Conservation (phyloP, 1,139 yeast genomes). For the Geotrichum histeridarum region DNA sequence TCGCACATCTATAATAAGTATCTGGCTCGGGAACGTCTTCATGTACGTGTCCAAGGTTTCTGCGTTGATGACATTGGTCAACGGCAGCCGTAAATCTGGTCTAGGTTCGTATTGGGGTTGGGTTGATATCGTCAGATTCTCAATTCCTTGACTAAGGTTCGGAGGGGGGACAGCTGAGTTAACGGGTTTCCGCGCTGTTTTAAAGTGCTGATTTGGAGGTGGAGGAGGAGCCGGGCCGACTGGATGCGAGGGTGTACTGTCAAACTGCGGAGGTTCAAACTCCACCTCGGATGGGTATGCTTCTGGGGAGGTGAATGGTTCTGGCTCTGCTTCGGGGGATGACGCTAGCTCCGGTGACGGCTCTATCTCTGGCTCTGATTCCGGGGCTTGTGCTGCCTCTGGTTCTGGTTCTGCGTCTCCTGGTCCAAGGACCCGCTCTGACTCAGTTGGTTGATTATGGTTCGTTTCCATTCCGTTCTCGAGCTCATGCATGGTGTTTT, state of each 20-base stretch:
- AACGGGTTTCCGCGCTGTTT: not conserved
- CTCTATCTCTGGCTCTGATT: not conserved
- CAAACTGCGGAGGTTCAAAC: not conserved
- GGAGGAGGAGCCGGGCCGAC: not conserved
- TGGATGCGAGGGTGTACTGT: not conserved
- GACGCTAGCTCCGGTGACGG: not conserved
- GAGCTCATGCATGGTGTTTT: constrained; percentile 6
- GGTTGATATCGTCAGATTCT: not conserved
- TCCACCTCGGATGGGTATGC: not conserved
- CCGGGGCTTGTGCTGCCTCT: not conserved
- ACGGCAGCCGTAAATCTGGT: constrained; percentile 28
- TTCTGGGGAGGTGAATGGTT: not conserved
- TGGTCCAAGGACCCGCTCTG: too few species aligned
- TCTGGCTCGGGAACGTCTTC: constrained; percentile 25
- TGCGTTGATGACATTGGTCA: constrained; percentile 32
- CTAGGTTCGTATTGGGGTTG: constrained; percentile 1
- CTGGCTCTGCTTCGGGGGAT: not conserved
- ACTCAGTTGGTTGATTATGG: not conserved
- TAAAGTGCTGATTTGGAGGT: not conserved
- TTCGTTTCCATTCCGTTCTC: constrained; percentile 1
- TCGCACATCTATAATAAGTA: constrained; percentile 63
- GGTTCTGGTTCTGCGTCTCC: not conserved
- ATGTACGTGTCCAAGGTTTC: constrained; percentile 31
- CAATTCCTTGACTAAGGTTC: not conserved
- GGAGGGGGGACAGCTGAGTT: not conserved